A percentile compares a stretch with the other conserved stretches of the same genome.
phyloP scores from a whole-genome alignment of 2,329 filamentous ascomycete genomes.

The Simplicillium sp. region DNA sequence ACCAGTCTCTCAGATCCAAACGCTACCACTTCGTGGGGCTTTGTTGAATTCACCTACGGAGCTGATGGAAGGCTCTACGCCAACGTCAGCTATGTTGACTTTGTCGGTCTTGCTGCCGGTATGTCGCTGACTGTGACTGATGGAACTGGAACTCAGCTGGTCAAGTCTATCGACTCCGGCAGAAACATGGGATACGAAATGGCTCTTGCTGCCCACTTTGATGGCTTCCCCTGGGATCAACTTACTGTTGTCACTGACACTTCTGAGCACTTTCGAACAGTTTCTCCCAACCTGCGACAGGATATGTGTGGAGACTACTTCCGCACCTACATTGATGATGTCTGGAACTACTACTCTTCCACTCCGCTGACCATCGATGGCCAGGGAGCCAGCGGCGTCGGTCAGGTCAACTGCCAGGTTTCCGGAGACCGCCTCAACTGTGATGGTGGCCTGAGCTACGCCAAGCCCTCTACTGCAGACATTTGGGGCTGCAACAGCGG shows the following conservation, averaged over 20 bases:
- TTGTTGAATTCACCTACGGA: slow-evolving; percentile 36
- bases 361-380: slow-evolving; percentile 31
- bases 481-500: slow-evolving; percentile 43
- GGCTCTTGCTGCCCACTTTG: slow-evolving; percentile 22
- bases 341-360: slow-evolving; percentile 30
- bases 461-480: slow-evolving; percentile 30
- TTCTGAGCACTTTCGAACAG: slow-evolving; percentile 28
- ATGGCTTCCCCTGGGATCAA: slow-evolving; percentile 31
- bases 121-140: slow-evolving; percentile 30
- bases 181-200: slow-evolving; percentile 29
- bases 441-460: slow-evolving; percentile 28
- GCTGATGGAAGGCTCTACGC: slow-evolving; percentile 26
- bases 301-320: slow-evolving; percentile 23
- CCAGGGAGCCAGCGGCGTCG: slow-evolving; percentile 22
- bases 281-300: slow-evolving; percentile 32
- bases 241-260: slow-evolving; percentile 21
- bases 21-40: slow-evolving; percentile 35
- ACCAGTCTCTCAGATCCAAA: slow-evolving; percentile 32
- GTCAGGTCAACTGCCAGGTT: slow-evolving; percentile 27
- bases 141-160: slow-evolving; percentile 22
- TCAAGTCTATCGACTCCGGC: slow-evolving; percentile 25
- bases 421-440: slow-evolving; percentile 25
- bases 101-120: slow-evolving; percentile 37
- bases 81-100: slow-evolving; percentile 42
- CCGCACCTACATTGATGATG: slow-evolving; percentile 28